A percentile compares a stretch with the other conserved stretches of the same genome.
phyloP scores from a whole-genome alignment of 805 yeast genomes.

The Wickerhamomyces rabaulensis region DNA sequence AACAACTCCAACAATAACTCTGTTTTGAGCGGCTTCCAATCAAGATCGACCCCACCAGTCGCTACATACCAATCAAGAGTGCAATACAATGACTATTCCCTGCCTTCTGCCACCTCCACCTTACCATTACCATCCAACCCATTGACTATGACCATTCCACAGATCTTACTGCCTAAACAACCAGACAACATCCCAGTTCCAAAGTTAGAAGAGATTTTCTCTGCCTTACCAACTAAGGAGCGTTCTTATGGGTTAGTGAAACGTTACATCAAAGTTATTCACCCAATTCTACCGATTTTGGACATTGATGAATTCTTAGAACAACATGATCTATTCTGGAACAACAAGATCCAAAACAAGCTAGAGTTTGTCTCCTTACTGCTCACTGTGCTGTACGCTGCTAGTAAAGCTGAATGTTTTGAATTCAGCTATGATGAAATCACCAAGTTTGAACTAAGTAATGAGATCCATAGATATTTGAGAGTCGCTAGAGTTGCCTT shows the following conservation, averaged over 20 bases:
- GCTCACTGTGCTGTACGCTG: slow-evolving; percentile 52
- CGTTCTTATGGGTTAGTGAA: slow-evolving; percentile 42
- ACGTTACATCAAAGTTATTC: slow-evolving; percentile 47
- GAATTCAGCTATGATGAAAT: slow-evolving; percentile 42
- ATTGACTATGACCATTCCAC: slow-evolving; percentile 21
- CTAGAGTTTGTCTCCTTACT: slow-evolving; percentile 44
- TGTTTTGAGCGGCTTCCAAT: slow-evolving; percentile 17
- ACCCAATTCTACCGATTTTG: slow-evolving; percentile 49
- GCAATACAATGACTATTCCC: slow-evolving; percentile 9
- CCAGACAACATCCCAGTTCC: slow-evolving; percentile 22
- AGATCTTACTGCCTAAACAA: slow-evolving; percentile 19
- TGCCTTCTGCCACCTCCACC: slow-evolving; percentile 9
- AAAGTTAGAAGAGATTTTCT: slow-evolving; percentile 29
- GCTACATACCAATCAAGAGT: slow-evolving; percentile 10
- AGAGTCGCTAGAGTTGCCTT: slow-evolving; percentile 45
- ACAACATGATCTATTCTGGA: slow-evolving; percentile 49
- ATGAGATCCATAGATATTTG: slow-evolving; percentile 44
- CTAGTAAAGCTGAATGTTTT: slow-evolving; percentile 55
- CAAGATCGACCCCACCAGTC: slow-evolving; percentile 18
- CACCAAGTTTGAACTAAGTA: slow-evolving; percentile 26
- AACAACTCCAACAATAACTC: too few relatives aligned
- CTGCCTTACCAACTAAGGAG: slow-evolving; percentile 40
- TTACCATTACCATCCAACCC: slow-evolving; percentile 9
- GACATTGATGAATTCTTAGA: slow-evolving; percentile 39
- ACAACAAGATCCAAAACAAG: slow-evolving; percentile 24